Evolutionary conservation across 495 filamentous ascomycete genomes (phyloP).

Genomic region (Neurospora sp.): DNA sequence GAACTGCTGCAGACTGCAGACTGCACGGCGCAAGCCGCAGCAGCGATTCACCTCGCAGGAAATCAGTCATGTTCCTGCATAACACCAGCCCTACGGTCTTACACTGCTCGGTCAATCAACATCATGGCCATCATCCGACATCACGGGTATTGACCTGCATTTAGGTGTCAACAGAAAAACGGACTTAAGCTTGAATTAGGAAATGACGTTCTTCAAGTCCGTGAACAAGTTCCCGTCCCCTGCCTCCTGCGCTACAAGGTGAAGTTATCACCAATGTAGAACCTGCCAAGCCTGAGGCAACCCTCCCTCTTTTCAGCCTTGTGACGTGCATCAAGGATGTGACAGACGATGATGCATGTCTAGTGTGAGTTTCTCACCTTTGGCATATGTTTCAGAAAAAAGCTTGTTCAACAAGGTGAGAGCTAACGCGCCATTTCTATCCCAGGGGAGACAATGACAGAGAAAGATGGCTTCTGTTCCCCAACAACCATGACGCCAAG

Average conservation of each 20-base stretch:
- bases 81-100: neutral
- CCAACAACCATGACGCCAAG: neutral
- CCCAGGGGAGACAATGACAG: neutral
- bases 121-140: neutral
- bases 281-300: neutral
- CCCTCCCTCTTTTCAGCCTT: neutral
- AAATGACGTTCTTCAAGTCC: neutral
- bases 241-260: neutral
- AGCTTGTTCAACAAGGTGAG: neutral
- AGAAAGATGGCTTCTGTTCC: neutral
- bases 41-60: neutral
- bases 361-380: neutral
- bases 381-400: neutral
- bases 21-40: neutral
- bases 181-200: neutral
- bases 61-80: neutral
- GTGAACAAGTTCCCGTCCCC: neutral
- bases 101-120: neutral
- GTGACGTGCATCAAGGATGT: neutral
- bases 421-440: neutral
- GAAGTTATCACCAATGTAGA: neutral
- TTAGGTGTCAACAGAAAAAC: neutral
- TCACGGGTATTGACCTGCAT: neutral
- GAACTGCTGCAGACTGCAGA: neutral
- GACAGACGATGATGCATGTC: neutral